phyloP scores from a whole-genome alignment of 2,329 filamentous ascomycete genomes.

The Stagonosporopsis chrysanthemi region DNA sequence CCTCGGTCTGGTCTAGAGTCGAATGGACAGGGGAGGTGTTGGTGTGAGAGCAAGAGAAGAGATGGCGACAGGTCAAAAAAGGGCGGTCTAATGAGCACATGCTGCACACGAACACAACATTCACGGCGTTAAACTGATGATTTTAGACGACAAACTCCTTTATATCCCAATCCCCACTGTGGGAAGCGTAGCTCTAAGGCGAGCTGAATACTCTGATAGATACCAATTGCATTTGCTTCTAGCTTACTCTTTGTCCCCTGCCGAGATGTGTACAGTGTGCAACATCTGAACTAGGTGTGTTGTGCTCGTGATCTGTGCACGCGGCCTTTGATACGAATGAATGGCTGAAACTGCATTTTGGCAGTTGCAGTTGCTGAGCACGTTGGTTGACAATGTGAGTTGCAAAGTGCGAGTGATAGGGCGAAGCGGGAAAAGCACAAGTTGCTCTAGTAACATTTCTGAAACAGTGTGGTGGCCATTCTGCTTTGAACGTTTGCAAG shows the following conservation, averaged over 20 bases:
- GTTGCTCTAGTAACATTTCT: too few species aligned
- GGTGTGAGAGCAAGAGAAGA: not conserved
- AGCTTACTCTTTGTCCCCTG: not conserved
- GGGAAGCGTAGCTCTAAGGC: constrained; percentile 23
- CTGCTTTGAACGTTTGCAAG: not conserved
- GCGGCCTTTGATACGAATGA: too few species aligned
- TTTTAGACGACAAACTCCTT: constrained; percentile 25
- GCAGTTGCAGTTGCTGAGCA: too few species aligned
- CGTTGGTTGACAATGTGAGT: too few species aligned
- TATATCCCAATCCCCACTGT: constrained; percentile 21
- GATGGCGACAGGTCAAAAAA: constrained; percentile 12
- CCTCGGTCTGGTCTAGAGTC: not conserved
- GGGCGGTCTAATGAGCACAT: constrained; percentile 22
- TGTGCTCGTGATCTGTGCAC: too few species aligned
- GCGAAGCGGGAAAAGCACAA: too few species aligned
- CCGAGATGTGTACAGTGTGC: not conserved
- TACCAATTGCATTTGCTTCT: constrained; percentile 14
- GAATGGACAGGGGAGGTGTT: not conserved
- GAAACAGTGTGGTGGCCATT: too few species aligned
- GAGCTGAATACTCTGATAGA: constrained; percentile 15
- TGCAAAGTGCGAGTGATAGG: too few species aligned
- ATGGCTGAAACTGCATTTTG: too few species aligned
- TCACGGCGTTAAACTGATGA: constrained; percentile 15
- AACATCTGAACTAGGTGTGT: too few species aligned
- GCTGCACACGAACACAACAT: constrained; percentile 1